Base-by-base conservation (phyloP, 139 green algal species). In the Penium margaritaceum region DNA sequence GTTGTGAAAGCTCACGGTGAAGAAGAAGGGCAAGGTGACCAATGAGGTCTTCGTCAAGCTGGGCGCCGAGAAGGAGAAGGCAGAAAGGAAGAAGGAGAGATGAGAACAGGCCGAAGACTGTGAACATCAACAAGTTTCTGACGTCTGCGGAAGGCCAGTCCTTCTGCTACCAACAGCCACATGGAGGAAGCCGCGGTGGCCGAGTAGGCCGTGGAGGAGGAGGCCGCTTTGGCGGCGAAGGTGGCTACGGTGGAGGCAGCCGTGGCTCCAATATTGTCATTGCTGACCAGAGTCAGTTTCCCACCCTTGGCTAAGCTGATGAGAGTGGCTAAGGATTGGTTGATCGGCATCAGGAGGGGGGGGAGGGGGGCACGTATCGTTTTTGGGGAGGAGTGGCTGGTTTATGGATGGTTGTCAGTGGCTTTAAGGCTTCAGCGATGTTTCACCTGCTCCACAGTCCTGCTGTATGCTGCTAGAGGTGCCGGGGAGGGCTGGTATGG, bases 71-170 rank as follows among this genome's bases (percentile, higher is more conserved):
- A 76, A 76, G 68, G 47, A 60, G 47, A 60, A 60, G 47, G 47
- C 47, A 24, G 47, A 4, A 24, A 43, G 39, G 30, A 76, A 76
- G 53, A 76, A 76, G 46, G 46, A 27, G 64, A 7, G 64, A 76
- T 2, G 68, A 76, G 68, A 38, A 76, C 19, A 69, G 41, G 32
- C 38, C 39, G 14, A 76, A 76, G 68, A 29, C 68, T 53, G 68
- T 76, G 1, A 76, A 67, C 53, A 76, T 76, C 27, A 76, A 76
- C 51, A 51, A 76, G 47, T 76, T 76, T 27, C 68, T 76, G 24
- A 76, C 46, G 68, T 51, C 68, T 0, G 68, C 68, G 19, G 68
- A 76, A 0, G 68, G 68, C 27, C 34, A 76, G 51, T n/a, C 30
- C 33, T 76, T 44, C 53, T 69, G 70, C 39, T 60, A 60, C 47